A percentile compares a stretch with the other conserved stretches of the same genome.
Evolutionary conservation across 257 asterid genomes (phyloP).

Genomic region (Forsythia viridissima): DNA sequence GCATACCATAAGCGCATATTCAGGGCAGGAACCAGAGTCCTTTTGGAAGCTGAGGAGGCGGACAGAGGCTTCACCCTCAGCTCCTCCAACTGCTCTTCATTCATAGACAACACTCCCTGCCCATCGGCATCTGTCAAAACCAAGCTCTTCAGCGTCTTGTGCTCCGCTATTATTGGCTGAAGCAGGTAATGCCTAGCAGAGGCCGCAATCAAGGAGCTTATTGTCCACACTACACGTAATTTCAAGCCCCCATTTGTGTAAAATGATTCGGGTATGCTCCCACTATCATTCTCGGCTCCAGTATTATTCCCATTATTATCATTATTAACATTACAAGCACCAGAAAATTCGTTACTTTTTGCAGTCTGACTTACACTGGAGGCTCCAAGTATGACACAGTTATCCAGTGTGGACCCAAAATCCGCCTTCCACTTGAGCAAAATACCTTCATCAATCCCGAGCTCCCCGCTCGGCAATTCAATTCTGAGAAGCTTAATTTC

Average conservation of each 20-base stretch:
- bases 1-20: conserved; percentile 87
- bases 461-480: conserved; percentile 81
- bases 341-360: conserved; percentile 9
- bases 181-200: conserved; percentile 85
- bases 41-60: conserved; percentile 82
- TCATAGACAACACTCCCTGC: conserved; percentile 86
- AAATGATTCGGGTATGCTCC: conserved; percentile 82
- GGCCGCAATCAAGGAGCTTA: conserved; percentile 86
- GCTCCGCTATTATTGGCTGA: conserved; percentile 81
- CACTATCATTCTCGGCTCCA: conserved; percentile 50
- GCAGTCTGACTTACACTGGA: conserved; percentile 48
- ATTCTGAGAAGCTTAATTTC: conserved; percentile 70
- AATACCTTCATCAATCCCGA: conserved; percentile 74
- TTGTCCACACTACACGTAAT: conserved; percentile 89
- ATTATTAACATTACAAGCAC: conserved; percentile 15
- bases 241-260: conserved; percentile 85
- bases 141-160: conserved; percentile 66
- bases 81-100: conserved; percentile 86
- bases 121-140: conserved; percentile 76
- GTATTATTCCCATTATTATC: conserved; percentile 2
- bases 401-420: conserved; percentile 85
- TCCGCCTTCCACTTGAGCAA: conserved; percentile 81
- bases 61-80: conserved; percentile 83
- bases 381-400: conserved; percentile 82
- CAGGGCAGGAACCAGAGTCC: conserved; percentile 84